Conservation (phyloP, 2,329 filamentous ascomycete species). For the Diaporthe aspalathi region DNA sequence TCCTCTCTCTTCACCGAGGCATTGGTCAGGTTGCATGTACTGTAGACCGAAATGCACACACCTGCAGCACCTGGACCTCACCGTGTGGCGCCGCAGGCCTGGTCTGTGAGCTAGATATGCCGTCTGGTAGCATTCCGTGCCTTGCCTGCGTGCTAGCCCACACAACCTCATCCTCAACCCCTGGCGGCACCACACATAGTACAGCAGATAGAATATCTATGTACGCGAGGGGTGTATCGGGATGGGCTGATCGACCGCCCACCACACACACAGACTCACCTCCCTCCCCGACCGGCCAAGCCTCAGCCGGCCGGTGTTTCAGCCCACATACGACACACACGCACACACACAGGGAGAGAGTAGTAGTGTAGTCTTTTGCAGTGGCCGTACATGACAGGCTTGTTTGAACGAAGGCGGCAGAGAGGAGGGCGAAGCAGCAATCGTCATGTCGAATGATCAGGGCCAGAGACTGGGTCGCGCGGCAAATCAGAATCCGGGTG, state of each 20-base stretch:
- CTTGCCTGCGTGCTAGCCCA: background rate
- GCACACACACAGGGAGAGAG: too few relatives aligned
- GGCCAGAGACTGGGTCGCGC: constrained; percentile 16
- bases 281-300: constrained; percentile 9
- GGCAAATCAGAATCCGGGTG: constrained; percentile 27
- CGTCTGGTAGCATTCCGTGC: constrained; percentile 11
- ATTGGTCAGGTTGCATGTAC: constrained; percentile 9
- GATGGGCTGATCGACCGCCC: constrained; percentile 15
- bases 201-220: background rate
- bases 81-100: background rate
- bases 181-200: background rate
- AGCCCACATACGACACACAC: constrained; percentile 10
- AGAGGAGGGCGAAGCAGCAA: background rate
- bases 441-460: constrained; percentile 26
- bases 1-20: constrained; percentile 2
- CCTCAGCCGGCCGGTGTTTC: constrained; percentile 26
- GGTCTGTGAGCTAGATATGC: background rate
- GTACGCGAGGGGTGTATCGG: constrained; percentile 19
- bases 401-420: background rate
- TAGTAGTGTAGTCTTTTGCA: too few relatives aligned
- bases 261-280: background rate
- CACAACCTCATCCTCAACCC: background rate
- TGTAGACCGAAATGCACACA: background rate
- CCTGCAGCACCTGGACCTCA: background rate
- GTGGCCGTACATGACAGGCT: too few relatives aligned